A percentile compares a stretch with the other conserved stretches of the same genome.
Conservation (phyloP, 768 basidiomycete genomes). For the Lactarius sp. region DNA sequence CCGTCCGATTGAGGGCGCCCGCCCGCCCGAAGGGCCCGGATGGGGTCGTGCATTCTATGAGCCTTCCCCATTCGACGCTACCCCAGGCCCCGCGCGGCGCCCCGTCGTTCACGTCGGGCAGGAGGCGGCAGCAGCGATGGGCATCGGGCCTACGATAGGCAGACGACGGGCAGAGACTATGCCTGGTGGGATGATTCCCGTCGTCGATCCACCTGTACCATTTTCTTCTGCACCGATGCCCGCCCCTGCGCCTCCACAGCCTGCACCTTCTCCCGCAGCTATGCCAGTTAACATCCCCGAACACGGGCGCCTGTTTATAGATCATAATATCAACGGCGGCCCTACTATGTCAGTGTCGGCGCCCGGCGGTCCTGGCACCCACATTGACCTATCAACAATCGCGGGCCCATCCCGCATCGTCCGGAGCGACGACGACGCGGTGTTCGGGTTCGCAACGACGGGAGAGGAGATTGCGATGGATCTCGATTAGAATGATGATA, state of each 20-base stretch:
- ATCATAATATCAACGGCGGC: neutral
- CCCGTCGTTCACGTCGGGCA: conserved; percentile 22
- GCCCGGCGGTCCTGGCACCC: neutral
- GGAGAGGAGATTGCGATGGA: conserved; percentile 26
- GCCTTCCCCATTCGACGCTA: conserved; percentile 21
- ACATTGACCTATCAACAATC: conserved; percentile 27
- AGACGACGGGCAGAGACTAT: conserved; percentile 27
- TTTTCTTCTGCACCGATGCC: neutral
- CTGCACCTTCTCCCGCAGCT: conserved; percentile 2
- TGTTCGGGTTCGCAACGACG: conserved; percentile 22
- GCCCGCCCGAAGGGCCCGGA: conserved; percentile 17
- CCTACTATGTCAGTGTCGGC: neutral
- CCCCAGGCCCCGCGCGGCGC: conserved; percentile 14
- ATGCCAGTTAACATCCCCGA: conserved; percentile 11
- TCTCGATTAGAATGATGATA: conserved; percentile 16
- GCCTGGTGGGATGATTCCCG: conserved; percentile 26
- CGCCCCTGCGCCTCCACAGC: neutral
- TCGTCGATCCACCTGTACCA: conserved; percentile 19
- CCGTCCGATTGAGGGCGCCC: conserved; percentile 20
- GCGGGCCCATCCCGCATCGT: conserved; percentile 24
- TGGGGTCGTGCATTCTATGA: conserved; percentile 27
- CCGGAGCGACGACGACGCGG: conserved; percentile 14
- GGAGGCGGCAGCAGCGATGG: conserved; percentile 14
- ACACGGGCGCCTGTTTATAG: conserved; percentile 15
- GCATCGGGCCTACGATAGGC: conserved; percentile 4